Evolutionary conservation across 2,329 filamentous ascomycete species (phyloP), one percentile per base, ranked within the genome.

Genomic region (Aspergillus niger): DNA sequence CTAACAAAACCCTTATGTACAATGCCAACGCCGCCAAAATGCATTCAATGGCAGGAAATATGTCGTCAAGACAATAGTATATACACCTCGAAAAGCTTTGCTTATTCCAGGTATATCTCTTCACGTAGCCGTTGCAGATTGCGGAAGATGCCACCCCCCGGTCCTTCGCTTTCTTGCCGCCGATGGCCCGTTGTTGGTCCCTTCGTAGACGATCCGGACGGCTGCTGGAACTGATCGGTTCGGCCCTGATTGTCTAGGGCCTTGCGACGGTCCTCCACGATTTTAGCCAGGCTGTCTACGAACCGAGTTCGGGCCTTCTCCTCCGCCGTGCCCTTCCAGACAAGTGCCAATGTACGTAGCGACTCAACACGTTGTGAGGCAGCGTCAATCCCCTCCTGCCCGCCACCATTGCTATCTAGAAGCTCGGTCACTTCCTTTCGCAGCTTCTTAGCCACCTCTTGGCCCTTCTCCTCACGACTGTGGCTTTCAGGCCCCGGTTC

Each of bases 311-410:
- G 83, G 5, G 92, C 91, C 77, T 91, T 96, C 75, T 98, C 95
- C 78, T 99, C 95, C 0, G 91, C 90, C 2, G 95, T 97, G n/a
- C 92, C 92, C 74, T 90, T 94, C 93, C 95, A 99, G 22, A 99
- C 88, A n/a, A 79, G 79, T 3, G 87, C 86, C 64, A 98, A 78
- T 63, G 88, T 85, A 70, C 92, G 89, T 58, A 98, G 82, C 71
- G 91, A 87, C 70, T 92, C 89, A 13, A 98, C 88, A 48, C 91
- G 82, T 58, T 83, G 83, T 11, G 85, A 85, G 0, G 95, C 95
- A 59, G 88, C 87, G 6, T 75, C 71, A 8, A 95, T 81, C 15
- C 91, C 91, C 48, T 83, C 82, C 11, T 88, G 81, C 0, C 86
- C 83, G 48, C 89, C 87, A 1, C 82, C 77, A 6, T 82, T 72